Conservation (phyloP, 164 flowering plant genomes). For the Dillenia suffruticosa region DNA sequence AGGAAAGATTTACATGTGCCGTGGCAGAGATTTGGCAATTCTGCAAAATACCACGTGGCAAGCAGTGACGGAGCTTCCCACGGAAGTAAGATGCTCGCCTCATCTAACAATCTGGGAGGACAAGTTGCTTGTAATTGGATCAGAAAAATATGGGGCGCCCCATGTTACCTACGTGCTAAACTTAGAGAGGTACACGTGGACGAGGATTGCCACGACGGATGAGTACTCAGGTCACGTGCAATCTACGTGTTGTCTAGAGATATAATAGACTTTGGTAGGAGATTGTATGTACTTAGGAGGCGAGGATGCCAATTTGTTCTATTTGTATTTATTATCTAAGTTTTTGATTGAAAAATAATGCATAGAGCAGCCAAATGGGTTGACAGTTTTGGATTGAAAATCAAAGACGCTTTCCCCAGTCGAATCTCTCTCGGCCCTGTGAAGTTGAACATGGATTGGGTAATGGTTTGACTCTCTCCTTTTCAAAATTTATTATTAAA, state of each 20-base stretch:
- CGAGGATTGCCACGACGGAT: slow-evolving; percentile 22
- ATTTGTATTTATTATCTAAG: too few relatives aligned
- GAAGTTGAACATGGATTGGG: too few relatives aligned
- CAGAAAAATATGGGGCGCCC: slow-evolving; percentile 21
- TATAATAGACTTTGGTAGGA: slow-evolving; percentile 12
- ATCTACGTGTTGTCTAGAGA: slow-evolving; percentile 45
- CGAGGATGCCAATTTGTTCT: too few relatives aligned
- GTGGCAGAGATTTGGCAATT: slow-evolving; percentile 20
- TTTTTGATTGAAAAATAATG: too few relatives aligned
- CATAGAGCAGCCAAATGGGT: too few relatives aligned
- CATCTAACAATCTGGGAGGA: slow-evolving; percentile 28
- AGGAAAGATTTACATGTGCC: slow-evolving; percentile 23
- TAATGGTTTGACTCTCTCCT: too few relatives aligned
- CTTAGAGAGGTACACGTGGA: slow-evolving; percentile 36
- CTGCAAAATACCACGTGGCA: slow-evolving; percentile 28
- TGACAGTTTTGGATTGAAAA: too few relatives aligned
- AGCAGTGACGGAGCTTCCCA: slow-evolving; percentile 31
- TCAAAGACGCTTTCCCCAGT: too few relatives aligned
- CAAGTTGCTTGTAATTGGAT: slow-evolving; percentile 45
- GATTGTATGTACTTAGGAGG: too few relatives aligned
- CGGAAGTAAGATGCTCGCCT: slow-evolving; percentile 18
- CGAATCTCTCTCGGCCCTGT: too few relatives aligned
- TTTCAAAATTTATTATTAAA: too few relatives aligned
- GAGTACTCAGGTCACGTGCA: slow-evolving; percentile 51
- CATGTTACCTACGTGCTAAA: slow-evolving; percentile 29